Base-by-base conservation (phyloP, 371 early-diverging fungal species). In the Lichtheimia corymbifera region DNA sequence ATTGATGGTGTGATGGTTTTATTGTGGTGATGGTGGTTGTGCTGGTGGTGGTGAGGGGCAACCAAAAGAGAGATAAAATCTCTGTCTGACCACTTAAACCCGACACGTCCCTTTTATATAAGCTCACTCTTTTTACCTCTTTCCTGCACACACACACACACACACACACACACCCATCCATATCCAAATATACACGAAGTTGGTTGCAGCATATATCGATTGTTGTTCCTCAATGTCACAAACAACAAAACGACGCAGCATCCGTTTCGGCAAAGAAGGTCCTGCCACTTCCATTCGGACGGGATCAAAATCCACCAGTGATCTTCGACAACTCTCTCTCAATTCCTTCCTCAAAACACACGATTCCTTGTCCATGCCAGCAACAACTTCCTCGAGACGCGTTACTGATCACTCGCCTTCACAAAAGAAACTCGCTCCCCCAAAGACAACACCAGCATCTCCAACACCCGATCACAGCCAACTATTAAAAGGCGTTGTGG, bases 401-500 rank as follows among this genome's bases (percentile, higher is more conserved):
- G 45, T 44, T 22, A 56, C 42, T 17, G 45, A n/a, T 17, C 15
- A 47, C 17, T 47, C 11, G 22, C 18, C 47, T 18, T 9, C 47
- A 47, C 5, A 5, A 22, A 47, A 47, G 35, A 35, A 35, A 35
- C 6, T 35, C 11, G 35, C 35, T 35, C 0, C 22, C 14, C 47
- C 47, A 5, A 47, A 47, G 47, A 47, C 47, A 22, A n/a, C n/a
- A 47, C n/a, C 47, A 47, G 6, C 47, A 47, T 47, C 47, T 18
- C 17, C 47, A 47, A 22, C 47, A 47, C 15, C 53, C 12, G 57
- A 63, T 25, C 58, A 57, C 5, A 65, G 61, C 18, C 68, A 72
- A 53, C 64, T 71, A 18, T 54, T 79, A 9, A 64, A 68, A 24
- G 79, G 79, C 20, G 79, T 79, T 11, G 61, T 79, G 45, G 79